phyloP scores from a whole-genome alignment of 2,329 filamentous ascomycete genomes.

The Penicillium sp. region DNA sequence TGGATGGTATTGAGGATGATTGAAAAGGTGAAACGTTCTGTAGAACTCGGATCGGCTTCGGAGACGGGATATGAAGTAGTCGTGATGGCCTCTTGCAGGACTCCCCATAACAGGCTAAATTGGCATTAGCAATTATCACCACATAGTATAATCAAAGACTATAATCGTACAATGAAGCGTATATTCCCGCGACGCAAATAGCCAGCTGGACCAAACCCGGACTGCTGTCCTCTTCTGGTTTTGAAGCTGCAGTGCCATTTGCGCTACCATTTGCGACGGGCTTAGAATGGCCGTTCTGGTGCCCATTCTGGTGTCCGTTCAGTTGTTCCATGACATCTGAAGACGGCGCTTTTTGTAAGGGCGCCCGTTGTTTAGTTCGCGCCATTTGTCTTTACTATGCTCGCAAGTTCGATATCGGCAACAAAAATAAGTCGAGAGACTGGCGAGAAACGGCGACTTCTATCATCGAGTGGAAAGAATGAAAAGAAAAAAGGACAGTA shows the following conservation, averaged over 20 bases:
- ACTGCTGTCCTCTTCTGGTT: constrained; percentile 19
- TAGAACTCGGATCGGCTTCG: constrained; percentile 38
- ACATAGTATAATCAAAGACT: constrained; percentile 3
- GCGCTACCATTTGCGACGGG: constrained; percentile 27
- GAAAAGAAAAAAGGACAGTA: constrained; percentile 1
- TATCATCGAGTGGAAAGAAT: background rate
- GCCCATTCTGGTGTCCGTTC: constrained; percentile 22
- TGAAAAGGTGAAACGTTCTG: constrained; percentile 82
- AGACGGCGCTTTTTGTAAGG: constrained; percentile 62
- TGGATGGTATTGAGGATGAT: constrained; percentile 96
- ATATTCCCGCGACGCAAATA: constrained; percentile 90
- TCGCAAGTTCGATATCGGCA: background rate
- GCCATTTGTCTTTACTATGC: constrained; percentile 52
- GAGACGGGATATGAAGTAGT: constrained; percentile 76
- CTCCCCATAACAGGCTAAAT: constrained; percentile 81
- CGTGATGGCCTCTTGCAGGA: constrained; percentile 95
- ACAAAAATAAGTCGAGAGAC: background rate
- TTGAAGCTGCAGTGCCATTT: constrained; percentile 1
- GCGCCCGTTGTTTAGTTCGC: constrained; percentile 64
- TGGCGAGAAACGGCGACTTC: background rate
- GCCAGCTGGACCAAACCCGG: constrained; percentile 70
- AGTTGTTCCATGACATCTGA: constrained; percentile 57
- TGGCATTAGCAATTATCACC: background rate
- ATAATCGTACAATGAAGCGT: constrained; percentile 92
- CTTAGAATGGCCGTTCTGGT: constrained; percentile 6